These are phyloP conservation scores for Xylaria venustula DNA, from an alignment of 495 filamentous ascomycete species.

Conservation along the genomic window DNA sequence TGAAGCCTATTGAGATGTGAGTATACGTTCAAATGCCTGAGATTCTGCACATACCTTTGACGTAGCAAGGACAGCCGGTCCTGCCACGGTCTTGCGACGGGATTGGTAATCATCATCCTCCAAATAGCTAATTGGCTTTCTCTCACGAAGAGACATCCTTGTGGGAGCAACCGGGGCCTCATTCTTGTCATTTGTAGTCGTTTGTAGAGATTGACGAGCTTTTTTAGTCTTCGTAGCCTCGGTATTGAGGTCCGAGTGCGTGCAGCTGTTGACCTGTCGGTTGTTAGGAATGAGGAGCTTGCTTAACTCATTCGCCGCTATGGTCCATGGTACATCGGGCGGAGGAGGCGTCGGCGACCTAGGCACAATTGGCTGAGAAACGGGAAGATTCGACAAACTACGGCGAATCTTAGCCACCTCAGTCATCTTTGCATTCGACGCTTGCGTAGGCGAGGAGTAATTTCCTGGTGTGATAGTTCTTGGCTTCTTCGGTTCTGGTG, in stretches of 20 bases:
- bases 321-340: constrained; percentile 80
- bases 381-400: constrained; percentile 24
- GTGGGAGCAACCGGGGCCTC: constrained; percentile 42
- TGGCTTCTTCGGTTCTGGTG: constrained; percentile 50
- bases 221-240: constrained; percentile 59
- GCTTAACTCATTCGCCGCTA: constrained; percentile 74
- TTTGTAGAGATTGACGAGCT: constrained; percentile 57
- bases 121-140: constrained; percentile 53
- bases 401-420: constrained; percentile 29
- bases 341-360: constrained; percentile 59
- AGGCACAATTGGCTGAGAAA: constrained; percentile 10
- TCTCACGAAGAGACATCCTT: constrained; percentile 70
- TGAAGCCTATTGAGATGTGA: constrained; percentile 28
- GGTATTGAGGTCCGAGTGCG: constrained; percentile 69
- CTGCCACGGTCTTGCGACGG: constrained; percentile 67
- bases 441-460: constrained; percentile 58
- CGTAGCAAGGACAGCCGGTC: constrained; percentile 43
- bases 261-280: constrained; percentile 70
- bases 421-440: constrained; percentile 33
- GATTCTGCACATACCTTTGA: constrained; percentile 41
- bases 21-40: neutral
- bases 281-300: constrained; percentile 76
- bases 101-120: constrained; percentile 54
- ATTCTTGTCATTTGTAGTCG: constrained; percentile 24
- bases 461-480: constrained; percentile 57